phyloP scores from a whole-genome alignment of 1,284 basidiomycete species.

The Pulveroboletus sp. region DNA sequence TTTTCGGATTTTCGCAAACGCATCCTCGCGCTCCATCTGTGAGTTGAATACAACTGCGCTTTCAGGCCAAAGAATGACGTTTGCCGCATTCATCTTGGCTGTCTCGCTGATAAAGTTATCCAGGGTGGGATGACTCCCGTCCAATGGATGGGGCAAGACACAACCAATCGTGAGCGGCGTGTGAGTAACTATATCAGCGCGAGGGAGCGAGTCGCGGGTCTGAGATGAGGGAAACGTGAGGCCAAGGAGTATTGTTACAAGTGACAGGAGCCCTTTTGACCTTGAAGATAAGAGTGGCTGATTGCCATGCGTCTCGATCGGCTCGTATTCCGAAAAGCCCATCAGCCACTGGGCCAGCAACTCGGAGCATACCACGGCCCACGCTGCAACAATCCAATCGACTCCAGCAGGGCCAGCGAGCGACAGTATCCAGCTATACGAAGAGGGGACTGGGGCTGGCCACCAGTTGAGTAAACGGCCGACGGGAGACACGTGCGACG shows the following conservation, averaged over 20 bases:
- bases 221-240: conserved; percentile 62
- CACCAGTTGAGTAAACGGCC: conserved; percentile 70
- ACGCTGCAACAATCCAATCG: conserved; percentile 71
- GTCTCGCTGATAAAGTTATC: conserved; percentile 63
- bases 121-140: conserved; percentile 48
- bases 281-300: conserved; percentile 21
- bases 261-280: conserved; percentile 33
- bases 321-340: conserved; percentile 24
- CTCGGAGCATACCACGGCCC: conserved; percentile 67
- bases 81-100: conserved; percentile 46
- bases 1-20: conserved; percentile 46
- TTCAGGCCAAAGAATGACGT: conserved; percentile 79
- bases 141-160: conserved; percentile 51
- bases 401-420: conserved; percentile 57
- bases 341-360: conserved; percentile 57
- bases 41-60: conserved; percentile 65
- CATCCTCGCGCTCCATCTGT: conserved; percentile 47
- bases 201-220: conserved; percentile 43
- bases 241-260: conserved; percentile 44
- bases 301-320: not conserved
- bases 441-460: conserved; percentile 49
- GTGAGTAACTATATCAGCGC: conserved; percentile 42
- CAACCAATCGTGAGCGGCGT: conserved; percentile 67
- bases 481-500: conserved; percentile 58
- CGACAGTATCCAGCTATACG: conserved; percentile 64